Evolutionary conservation across 108 stramenopile genomes (phyloP), one percentile per base, ranked within the genome.

Genomic region (Skeletonema menzelii): DNA sequence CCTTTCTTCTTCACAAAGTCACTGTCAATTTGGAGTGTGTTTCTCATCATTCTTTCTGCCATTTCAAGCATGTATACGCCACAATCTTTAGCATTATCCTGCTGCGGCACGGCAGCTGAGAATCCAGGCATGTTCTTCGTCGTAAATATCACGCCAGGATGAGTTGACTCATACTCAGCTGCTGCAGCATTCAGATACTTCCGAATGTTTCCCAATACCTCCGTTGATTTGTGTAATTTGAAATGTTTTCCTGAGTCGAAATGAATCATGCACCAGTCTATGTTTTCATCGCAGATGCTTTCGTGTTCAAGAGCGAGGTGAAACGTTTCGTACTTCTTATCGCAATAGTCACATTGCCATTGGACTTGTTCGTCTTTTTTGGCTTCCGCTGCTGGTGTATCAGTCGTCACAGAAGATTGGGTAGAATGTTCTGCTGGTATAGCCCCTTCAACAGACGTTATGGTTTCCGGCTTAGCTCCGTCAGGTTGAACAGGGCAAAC

Each of bases 61-160:
- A 72, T 69, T 72, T 82, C 75, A 47, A 82, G 80, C 73, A 75
- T 82, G 74, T 80, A 88, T 8, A 89, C 84, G 17, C 88, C 88
- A 49, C 88, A 89, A 75, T 89, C 88, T 47, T 84, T 87, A 19
- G 79, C 57, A 56, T 89, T 89, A 32, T 77, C 59, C 65, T 89
- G 88, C 59, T 53, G 34, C 6, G 87, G 88, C 10, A 82, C 80
- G 1, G 63, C 27, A 8, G 85, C 83, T 5, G 63, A 53, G 44
- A 83, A 70, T 17, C 84, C 73, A 24, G 87, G 87, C 31, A 89
- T 46, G 10, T 67, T 63, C 8, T 31, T 20, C 24, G 56, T 56
- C 8, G 72, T 79, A 27, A 79, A 24, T 11, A 58, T 6, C 15
- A 72, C 13, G 17, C 46, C 42, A 31, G 70, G 70, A 44, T 72